phyloP scores from a whole-genome alignment of 768 basidiomycete species.

The Lactarius akahatsu region DNA sequence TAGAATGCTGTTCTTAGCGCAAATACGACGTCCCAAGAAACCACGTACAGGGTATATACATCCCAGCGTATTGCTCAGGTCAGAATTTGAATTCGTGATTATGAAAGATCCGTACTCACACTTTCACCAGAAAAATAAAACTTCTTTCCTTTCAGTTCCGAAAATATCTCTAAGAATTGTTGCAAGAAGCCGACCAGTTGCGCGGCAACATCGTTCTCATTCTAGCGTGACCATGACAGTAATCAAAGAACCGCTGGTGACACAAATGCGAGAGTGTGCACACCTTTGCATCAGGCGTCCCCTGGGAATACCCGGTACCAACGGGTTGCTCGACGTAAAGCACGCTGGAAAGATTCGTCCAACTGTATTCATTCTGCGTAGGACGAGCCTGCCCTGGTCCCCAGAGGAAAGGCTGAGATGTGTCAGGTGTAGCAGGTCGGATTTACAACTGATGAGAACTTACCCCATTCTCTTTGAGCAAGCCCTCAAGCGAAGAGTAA shows the following conservation, averaged over 20 bases:
- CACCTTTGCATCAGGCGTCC: conserved; percentile 54
- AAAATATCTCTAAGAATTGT: conserved; percentile 75
- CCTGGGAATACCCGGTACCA: conserved; percentile 76
- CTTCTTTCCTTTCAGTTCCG: conserved; percentile 69
- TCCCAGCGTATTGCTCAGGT: conserved; percentile 64
- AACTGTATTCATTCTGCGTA: conserved; percentile 64
- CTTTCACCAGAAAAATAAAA: conserved; percentile 73
- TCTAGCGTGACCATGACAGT: conserved; percentile 31
- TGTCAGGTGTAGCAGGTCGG: neutral
- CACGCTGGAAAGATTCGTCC: conserved; percentile 77
- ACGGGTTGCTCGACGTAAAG: conserved; percentile 79
- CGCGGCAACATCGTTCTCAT: conserved; percentile 57
- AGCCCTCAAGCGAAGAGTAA: conserved; percentile 70
- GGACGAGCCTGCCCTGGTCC: conserved; percentile 60
- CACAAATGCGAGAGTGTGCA: neutral
- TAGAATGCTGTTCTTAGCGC: conserved; percentile 30
- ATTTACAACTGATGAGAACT: conserved; percentile 32
- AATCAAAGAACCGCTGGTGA: neutral
- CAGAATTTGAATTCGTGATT: neutral
- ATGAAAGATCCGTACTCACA: conserved; percentile 42
- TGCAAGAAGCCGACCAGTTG: conserved; percentile 62
- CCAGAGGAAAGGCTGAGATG: conserved; percentile 64
- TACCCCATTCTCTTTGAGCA: conserved; percentile 75
- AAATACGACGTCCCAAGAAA: conserved; percentile 31
- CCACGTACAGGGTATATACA: conserved; percentile 58